Percentiles rank a stretch among this genome's conserved stretches.
phyloP scores from a whole-genome alignment of 441 rosid species.

The Mallotus japonicus region DNA sequence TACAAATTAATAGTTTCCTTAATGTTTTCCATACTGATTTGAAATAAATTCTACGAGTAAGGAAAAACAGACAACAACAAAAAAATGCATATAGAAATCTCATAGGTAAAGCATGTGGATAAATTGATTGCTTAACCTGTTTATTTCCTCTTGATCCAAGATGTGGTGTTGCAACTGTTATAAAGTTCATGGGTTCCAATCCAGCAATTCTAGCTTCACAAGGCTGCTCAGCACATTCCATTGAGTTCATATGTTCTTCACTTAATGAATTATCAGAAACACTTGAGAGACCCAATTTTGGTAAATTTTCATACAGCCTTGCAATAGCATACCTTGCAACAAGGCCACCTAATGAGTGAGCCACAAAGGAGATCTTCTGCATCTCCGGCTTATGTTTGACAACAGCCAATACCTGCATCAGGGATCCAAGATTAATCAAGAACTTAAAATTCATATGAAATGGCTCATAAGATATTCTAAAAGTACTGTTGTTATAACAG shows the following conservation, averaged over 20 bases:
- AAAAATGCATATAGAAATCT: neutral
- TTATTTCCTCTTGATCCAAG: conserved; percentile 91
- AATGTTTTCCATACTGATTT: neutral
- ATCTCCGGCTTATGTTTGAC: conserved; percentile 51
- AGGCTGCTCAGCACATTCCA: conserved; percentile 31
- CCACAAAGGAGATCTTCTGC: conserved; percentile 84
- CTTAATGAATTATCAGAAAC: conserved; percentile 20
- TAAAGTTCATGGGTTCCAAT: conserved; percentile 85
- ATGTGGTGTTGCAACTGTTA: conserved; percentile 94
- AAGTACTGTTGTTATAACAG: neutral
- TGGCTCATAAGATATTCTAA: neutral
- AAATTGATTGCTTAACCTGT: conserved; percentile 48
- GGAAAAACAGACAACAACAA: neutral
- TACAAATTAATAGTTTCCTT: neutral
- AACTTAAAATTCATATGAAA: conserved; percentile 14
- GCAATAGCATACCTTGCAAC: conserved; percentile 93
- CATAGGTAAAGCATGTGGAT: conserved; percentile 3
- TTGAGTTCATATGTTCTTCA: conserved; percentile 28
- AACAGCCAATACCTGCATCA: conserved; percentile 66
- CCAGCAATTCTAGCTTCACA: conserved; percentile 67
- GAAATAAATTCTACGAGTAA: neutral
- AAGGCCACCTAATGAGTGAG: conserved; percentile 94
- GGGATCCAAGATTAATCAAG: conserved; percentile 8
- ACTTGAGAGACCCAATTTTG: conserved; percentile 19
- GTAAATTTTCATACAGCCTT: conserved; percentile 53